Conservation (phyloP, 1,284 basidiomycete species). For the Termitomyces sp. region DNA sequence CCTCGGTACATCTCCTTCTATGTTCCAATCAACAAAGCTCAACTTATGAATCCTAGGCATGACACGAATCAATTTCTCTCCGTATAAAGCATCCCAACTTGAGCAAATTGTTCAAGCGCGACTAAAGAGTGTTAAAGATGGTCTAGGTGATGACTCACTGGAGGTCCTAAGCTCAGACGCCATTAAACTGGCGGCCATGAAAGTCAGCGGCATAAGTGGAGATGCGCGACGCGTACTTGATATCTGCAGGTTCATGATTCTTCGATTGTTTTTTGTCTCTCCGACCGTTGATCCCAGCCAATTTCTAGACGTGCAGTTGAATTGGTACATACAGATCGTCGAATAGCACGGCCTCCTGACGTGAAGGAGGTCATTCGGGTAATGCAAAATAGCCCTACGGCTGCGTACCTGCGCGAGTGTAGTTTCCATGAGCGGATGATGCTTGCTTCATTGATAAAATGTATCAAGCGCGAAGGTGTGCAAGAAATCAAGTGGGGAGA, state of each 20-base stretch:
- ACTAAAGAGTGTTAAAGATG: conserved; percentile 54
- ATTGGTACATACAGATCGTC: conserved; percentile 50
- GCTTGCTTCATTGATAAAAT: conserved; percentile 83
- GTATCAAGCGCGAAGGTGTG: conserved; percentile 80
- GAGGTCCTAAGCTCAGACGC: conserved; percentile 75
- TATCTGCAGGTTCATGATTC: conserved; percentile 65
- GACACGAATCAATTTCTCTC: conserved; percentile 91
- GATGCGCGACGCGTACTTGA: conserved; percentile 94
- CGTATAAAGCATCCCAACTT: conserved; percentile 82
- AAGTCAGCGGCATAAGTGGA: conserved; percentile 89
- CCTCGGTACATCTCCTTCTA: conserved; percentile 55
- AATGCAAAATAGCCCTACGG: conserved; percentile 90
- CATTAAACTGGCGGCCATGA: conserved; percentile 86
- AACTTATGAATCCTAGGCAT: conserved; percentile 55
- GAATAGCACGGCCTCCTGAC: conserved; percentile 66
- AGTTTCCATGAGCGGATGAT: conserved; percentile 87
- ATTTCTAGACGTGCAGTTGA: conserved; percentile 74
- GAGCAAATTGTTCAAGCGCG: conserved; percentile 85
- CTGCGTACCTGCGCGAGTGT: conserved; percentile 74
- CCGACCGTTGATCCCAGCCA: neutral
- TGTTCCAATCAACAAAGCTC: neutral
- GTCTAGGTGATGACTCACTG: conserved; percentile 32
- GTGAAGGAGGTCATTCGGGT: conserved; percentile 80
- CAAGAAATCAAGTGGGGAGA: conserved; percentile 84
- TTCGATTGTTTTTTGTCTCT: neutral